Conservation (phyloP, 805 yeast species). For the Lachancea mirantina region DNA sequence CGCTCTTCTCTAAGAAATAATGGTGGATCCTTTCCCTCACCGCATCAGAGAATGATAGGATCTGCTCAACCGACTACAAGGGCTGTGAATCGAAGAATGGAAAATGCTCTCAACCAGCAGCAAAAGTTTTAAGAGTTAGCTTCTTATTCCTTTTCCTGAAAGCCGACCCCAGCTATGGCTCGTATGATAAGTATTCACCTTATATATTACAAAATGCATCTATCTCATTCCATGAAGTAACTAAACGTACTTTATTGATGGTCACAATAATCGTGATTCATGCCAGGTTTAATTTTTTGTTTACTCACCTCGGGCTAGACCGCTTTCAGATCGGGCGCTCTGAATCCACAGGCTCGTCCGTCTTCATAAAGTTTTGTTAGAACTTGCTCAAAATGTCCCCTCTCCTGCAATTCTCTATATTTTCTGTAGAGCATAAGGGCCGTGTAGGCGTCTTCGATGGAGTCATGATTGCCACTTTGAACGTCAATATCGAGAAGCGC, state of each 20-base stretch:
- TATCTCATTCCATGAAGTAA: too few relatives aligned
- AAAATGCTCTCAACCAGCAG: slow-evolving; percentile 14
- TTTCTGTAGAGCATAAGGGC: slow-evolving; percentile 73
- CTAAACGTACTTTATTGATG: too few relatives aligned
- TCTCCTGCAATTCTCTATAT: slow-evolving; percentile 53
- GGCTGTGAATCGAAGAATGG: slow-evolving; percentile 35
- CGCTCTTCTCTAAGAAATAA: slow-evolving; percentile 8
- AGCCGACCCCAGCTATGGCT: too few relatives aligned
- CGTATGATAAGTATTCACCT: too few relatives aligned
- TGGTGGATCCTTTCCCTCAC: slow-evolving; percentile 7
- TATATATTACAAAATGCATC: too few relatives aligned
- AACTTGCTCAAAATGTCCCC: slow-evolving; percentile 53
- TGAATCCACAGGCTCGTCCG: slow-evolving; percentile 38
- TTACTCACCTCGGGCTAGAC: too few relatives aligned
- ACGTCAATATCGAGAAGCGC: slow-evolving; percentile 65
- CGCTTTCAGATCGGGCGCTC: slow-evolving; percentile 30
- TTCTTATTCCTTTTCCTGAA: neutral
- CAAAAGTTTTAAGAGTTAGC: slow-evolving; percentile 3
- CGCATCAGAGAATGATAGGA: slow-evolving; percentile 23
- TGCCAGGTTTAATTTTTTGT: too few relatives aligned
- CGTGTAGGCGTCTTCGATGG: slow-evolving; percentile 90
- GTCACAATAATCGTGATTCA: too few relatives aligned
- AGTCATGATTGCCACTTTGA: slow-evolving; percentile 92
- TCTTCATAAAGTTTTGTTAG: slow-evolving; percentile 64
- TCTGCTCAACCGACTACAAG: slow-evolving; percentile 35